Conservation (phyloP, 805 yeast species). For the Naumovozyma castellii region DNA sequence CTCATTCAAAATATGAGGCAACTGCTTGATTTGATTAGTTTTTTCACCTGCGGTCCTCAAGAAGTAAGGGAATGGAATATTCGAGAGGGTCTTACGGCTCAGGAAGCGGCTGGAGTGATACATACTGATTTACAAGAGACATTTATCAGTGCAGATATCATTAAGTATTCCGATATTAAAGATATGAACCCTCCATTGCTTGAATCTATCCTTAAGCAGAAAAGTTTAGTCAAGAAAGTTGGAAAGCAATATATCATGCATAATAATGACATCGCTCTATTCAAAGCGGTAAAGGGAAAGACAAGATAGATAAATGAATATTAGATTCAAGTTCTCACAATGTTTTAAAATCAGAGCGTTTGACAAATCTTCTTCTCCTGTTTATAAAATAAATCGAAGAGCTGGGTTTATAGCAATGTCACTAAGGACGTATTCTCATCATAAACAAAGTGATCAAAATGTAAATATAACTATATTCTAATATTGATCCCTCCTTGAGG, state of each 20-base stretch:
- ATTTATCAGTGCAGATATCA: slow-evolving; percentile 68
- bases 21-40: slow-evolving; percentile 64
- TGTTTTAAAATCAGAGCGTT: slow-evolving; percentile 29
- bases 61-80: slow-evolving; percentile 90
- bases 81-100: slow-evolving; percentile 65
- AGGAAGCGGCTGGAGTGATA: slow-evolving; percentile 84
- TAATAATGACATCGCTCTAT: slow-evolving; percentile 73
- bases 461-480: neutral
- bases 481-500: too few species aligned
- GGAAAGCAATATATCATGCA: slow-evolving; percentile 71
- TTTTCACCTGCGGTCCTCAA: slow-evolving; percentile 76
- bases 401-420: slow-evolving; percentile 36
- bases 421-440: slow-evolving; percentile 32
- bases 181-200: slow-evolving; percentile 15
- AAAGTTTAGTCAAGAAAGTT: slow-evolving; percentile 24
- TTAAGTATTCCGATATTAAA: slow-evolving; percentile 49
- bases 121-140: slow-evolving; percentile 79
- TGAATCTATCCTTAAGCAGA: slow-evolving; percentile 20
- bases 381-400: slow-evolving; percentile 27
- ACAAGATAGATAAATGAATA: slow-evolving; percentile 11
- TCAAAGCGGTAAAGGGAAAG: slow-evolving; percentile 66
- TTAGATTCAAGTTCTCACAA: neutral
- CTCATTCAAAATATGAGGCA: slow-evolving; percentile 59
- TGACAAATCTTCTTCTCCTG: slow-evolving; percentile 30
- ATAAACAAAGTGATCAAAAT: slow-evolving; percentile 19